Evolutionary conservation across 768 basidiomycete species (phyloP).

Genomic region (Phlebiopsis gigantea): DNA sequence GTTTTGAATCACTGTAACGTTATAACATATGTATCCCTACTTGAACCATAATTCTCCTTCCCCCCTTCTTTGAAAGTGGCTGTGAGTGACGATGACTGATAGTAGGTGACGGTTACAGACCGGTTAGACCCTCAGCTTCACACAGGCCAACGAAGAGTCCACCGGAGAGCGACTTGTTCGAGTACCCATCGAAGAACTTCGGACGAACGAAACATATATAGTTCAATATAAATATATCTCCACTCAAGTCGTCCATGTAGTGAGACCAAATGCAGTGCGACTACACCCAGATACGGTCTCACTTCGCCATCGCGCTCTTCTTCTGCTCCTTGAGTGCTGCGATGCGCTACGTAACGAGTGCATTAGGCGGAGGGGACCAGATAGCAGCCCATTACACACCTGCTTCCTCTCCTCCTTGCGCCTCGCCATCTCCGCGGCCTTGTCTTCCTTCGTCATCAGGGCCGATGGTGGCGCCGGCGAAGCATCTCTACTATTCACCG

Average conservation of each 20-base stretch:
- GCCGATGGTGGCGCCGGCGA: constrained; percentile 19
- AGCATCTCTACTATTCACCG: constrained; percentile 9
- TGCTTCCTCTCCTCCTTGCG: constrained; percentile 90
- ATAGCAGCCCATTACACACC: constrained; percentile 34
- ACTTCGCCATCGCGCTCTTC: constrained; percentile 31
- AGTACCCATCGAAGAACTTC: constrained; percentile 66
- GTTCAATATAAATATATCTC: constrained; percentile 9
- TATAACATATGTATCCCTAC: no score
- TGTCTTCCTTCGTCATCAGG: constrained; percentile 82
- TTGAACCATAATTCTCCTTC: no score
- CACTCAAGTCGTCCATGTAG: not conserved
- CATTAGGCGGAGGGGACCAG: not conserved
- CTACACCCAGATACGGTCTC: not conserved
- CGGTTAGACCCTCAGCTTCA: not conserved
- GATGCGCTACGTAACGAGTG: constrained; percentile 47
- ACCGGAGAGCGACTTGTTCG: constrained; percentile 65
- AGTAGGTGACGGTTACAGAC: no score
- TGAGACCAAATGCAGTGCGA: not conserved
- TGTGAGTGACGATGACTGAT: no score
- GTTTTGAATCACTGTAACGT: no score
- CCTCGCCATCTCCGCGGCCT: constrained; percentile 86
- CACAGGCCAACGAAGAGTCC: constrained; percentile 12
- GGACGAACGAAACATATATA: constrained; percentile 24
- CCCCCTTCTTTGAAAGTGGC: no score
- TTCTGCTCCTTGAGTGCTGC: constrained; percentile 81